Conservation (phyloP, 352 stramenopile genomes). For the Globisporangium paroecandrum region DNA sequence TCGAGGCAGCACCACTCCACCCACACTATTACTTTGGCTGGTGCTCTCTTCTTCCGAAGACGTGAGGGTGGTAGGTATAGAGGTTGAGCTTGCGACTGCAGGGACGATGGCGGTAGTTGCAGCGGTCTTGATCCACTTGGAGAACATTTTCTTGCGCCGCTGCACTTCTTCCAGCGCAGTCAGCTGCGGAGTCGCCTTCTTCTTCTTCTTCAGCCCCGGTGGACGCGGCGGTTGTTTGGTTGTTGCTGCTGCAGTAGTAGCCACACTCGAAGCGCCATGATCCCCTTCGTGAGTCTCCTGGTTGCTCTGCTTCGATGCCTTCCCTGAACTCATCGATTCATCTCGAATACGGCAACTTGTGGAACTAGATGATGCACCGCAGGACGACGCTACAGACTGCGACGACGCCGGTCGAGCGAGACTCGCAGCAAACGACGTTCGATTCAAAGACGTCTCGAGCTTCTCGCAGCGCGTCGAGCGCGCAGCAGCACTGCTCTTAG, state of each 20-base stretch:
- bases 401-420: background rate
- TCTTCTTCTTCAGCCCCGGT: slow-evolving; percentile 30
- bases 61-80: background rate
- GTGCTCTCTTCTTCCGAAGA: background rate
- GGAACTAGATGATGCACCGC: background rate
- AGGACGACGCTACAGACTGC: background rate
- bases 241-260: background rate
- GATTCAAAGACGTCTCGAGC: background rate
- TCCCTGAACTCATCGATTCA: background rate
- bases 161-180: slow-evolving; percentile 56
- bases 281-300: slow-evolving; percentile 36
- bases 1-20: background rate
- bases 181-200: slow-evolving; percentile 21
- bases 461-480: slow-evolving; percentile 10
- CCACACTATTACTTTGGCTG: background rate
- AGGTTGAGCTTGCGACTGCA: background rate
- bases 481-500: slow-evolving; percentile 9
- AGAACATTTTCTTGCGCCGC: slow-evolving; percentile 69
- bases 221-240: slow-evolving; percentile 2
- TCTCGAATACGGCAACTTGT: slow-evolving; percentile 3
- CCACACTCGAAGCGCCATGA: background rate
- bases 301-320: slow-evolving; percentile 19
- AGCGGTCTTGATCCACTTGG: slow-evolving; percentile 57
- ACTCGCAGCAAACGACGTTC: slow-evolving; percentile 10
- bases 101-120: background rate